These are phyloP conservation scores for Alternaria rosae DNA, from an alignment of 2,329 filamentous ascomycete species.

Conservation along the genomic window DNA sequence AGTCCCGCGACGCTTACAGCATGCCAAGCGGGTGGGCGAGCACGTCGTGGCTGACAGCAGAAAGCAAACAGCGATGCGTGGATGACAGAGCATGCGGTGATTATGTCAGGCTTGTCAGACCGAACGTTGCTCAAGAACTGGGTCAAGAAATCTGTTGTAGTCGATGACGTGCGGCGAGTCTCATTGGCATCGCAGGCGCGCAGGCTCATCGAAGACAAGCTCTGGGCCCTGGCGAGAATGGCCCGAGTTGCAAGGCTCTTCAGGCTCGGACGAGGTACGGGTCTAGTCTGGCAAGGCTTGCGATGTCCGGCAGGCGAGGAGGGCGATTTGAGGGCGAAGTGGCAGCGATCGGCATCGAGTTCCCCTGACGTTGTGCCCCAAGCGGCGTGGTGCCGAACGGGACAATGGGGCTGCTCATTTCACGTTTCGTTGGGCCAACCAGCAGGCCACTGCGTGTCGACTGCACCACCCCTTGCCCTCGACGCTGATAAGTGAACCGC, in stretches of 20 bases:
- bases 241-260: constrained; percentile 4
- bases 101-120: constrained; percentile 5
- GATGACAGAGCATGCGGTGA: neutral
- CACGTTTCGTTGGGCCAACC: constrained; percentile 35
- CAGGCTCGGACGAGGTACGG: constrained; percentile 16
- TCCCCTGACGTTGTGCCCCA: constrained; percentile 21
- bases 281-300: constrained; percentile 17
- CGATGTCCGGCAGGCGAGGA: neutral
- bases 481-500: constrained; percentile 11
- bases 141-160: neutral
- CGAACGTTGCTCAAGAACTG: neutral
- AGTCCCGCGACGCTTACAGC: neutral
- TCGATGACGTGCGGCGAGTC: constrained; percentile 12
- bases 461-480: constrained; percentile 11
- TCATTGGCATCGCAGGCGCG: constrained; percentile 9
- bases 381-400: constrained; percentile 19
- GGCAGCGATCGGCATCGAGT: constrained; percentile 14
- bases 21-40: neutral
- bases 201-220: constrained; percentile 8
- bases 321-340: neutral
- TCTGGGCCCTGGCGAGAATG: neutral
- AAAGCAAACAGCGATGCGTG: neutral
- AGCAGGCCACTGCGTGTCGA: constrained; percentile 15
- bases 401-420: constrained; percentile 33
- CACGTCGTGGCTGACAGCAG: neutral